Evolutionary conservation across 2,329 filamentous ascomycete genomes (phyloP).

Genomic region (Fusarium sp.): DNA sequence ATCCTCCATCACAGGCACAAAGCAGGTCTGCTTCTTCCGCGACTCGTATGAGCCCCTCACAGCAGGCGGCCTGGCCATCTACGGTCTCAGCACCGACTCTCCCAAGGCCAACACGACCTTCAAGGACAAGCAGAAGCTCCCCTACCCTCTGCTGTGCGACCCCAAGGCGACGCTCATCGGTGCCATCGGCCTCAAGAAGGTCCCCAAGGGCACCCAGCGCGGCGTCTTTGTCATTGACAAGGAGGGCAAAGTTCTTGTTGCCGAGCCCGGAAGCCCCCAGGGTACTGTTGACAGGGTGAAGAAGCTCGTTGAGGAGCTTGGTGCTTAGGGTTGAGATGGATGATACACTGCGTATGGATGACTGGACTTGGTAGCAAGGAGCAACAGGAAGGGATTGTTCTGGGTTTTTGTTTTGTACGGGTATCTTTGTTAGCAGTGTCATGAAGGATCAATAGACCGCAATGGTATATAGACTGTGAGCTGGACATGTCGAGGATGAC

Average conservation of each 20-base stretch:
- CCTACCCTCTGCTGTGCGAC: constrained; percentile 91
- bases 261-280: constrained; percentile 80
- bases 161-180: constrained; percentile 77
- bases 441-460: constrained; percentile 12
- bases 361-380: background rate
- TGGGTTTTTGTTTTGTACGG: background rate
- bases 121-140: constrained; percentile 89
- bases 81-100: constrained; percentile 88
- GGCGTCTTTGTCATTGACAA: constrained; percentile 92
- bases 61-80: constrained; percentile 84
- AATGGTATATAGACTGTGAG: background rate
- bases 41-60: constrained; percentile 84
- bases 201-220: constrained; percentile 81
- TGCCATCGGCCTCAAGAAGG: constrained; percentile 91
- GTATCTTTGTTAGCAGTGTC: background rate
- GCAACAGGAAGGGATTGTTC: background rate
- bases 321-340: constrained; percentile 24
- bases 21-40: constrained; percentile 92
- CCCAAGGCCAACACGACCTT: constrained; percentile 94
- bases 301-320: constrained; percentile 70
- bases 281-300: constrained; percentile 82
- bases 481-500: background rate
- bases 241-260: constrained; percentile 80
- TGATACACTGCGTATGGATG: background rate
- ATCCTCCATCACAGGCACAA: constrained; percentile 75